These are phyloP conservation scores for Diphasiastrum complanatum DNA, from an alignment of 83 land plant species.

Conservation along the genomic window DNA sequence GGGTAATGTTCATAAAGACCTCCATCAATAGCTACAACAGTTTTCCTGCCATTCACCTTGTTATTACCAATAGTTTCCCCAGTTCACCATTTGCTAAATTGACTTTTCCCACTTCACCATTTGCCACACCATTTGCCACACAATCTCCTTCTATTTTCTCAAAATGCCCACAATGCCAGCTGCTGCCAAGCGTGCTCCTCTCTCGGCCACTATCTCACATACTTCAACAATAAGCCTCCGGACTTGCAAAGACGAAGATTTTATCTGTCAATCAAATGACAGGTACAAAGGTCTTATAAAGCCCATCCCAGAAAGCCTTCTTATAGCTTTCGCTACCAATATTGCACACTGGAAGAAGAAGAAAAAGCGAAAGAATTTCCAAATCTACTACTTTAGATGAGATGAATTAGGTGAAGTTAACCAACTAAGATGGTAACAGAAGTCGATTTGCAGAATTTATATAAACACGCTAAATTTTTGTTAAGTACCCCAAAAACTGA, in stretches of 20 bases:
- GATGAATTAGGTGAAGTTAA: too few species aligned
- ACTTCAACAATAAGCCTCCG: constrained; percentile 19
- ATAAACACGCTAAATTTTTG: not conserved
- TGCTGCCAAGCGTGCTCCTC: constrained; percentile 28
- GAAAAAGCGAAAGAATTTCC: too few species aligned
- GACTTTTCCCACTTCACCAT: not conserved
- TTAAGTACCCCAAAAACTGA: not conserved
- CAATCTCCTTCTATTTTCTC: constrained; percentile 24
- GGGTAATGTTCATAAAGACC: constrained; percentile 29
- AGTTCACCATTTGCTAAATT: not conserved
- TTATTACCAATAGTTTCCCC: too few species aligned
- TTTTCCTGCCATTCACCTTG: constrained; percentile 2
- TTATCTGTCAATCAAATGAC: constrained; percentile 11
- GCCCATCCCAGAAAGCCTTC: too few species aligned
- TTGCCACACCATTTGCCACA: not conserved
- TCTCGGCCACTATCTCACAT: constrained; percentile 25
- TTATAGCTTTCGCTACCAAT: too few species aligned
- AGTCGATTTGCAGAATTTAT: not conserved
- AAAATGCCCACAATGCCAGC: constrained; percentile 30
- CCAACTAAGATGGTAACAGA: not conserved
- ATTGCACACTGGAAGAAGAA: too few species aligned
- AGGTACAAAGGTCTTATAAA: not conserved
- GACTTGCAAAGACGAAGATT: not conserved
- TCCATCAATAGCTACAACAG: constrained; percentile 29
- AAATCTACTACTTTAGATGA: too few species aligned